phyloP scores from a whole-genome alignment of 805 yeast genomes.

The Barnettozyma pratensis region DNA sequence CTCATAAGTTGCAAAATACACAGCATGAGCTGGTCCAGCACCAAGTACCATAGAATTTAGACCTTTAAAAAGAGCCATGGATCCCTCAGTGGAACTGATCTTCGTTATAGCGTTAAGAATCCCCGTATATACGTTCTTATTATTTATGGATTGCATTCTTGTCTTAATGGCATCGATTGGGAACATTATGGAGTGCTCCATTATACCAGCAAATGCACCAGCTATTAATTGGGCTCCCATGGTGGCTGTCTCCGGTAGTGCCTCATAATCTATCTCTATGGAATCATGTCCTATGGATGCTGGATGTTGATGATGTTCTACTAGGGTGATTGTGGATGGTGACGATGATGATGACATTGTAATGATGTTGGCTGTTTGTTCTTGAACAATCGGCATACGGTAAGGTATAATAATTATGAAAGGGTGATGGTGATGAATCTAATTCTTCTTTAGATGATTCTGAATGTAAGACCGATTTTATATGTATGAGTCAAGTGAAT shows the following conservation, averaged over 20 bases:
- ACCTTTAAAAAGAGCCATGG: slow-evolving; percentile 87
- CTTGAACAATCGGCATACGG: too few relatives aligned
- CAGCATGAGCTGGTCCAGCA: slow-evolving; percentile 99
- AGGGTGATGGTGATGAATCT: too few relatives aligned
- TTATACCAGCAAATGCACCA: slow-evolving; percentile 98
- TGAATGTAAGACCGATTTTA: too few relatives aligned
- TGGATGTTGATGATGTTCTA: background rate
- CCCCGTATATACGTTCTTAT: slow-evolving; percentile 28
- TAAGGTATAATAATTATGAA: too few relatives aligned
- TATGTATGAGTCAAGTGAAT: too few relatives aligned
- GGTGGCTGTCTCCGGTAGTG: slow-evolving; percentile 84
- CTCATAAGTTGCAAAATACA: slow-evolving; percentile 93
- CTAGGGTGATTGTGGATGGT: background rate
- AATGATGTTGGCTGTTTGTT: background rate
- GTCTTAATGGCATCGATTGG: slow-evolving; percentile 97
- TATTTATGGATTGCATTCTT: slow-evolving; percentile 61
- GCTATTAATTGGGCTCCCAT: slow-evolving; percentile 78
- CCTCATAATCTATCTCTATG: slow-evolving; percentile 77
- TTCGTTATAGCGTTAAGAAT: slow-evolving; percentile 64
- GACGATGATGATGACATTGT: background rate
- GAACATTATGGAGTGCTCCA: slow-evolving; percentile 97
- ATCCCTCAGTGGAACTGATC: slow-evolving; percentile 86
- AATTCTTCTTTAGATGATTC: too few relatives aligned
- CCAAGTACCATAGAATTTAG: slow-evolving; percentile 88
- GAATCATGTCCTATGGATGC: slow-evolving; percentile 9